Evolutionary conservation across 495 filamentous ascomycete genomes (phyloP), one percentile per base, ranked within the genome.

Genomic region (Penicillium simplicissimum): DNA sequence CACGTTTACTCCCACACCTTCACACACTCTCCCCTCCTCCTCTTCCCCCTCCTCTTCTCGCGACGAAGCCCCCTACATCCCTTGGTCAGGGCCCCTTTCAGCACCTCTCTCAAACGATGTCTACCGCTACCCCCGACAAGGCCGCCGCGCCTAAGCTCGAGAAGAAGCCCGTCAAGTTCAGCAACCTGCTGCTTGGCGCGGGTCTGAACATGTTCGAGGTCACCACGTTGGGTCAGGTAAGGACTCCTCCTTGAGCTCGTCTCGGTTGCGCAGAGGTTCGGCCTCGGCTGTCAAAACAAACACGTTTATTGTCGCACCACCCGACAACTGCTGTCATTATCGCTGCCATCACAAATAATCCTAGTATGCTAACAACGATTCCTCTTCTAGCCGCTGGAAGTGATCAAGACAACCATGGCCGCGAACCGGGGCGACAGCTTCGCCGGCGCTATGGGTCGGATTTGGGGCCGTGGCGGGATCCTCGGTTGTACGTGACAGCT

Each of bases 141-240:
- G 80, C 83, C 70, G 64, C 71, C 53, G 60, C 69, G 62, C 71
- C 63, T 52, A 82, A 75, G 80, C 81, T 93, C 68, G 93, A 97
- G 89, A 98, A 97, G 90, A 98, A 98, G 87, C 96, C 96, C 63
- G 87, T 98, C 84, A 98, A 96, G 86, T 98, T 98, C 85, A 96
- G 92, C 81, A 98, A 98, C 80, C 79, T 98, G 84, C 82, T 98
- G 70, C 84, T 98, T 71, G 95, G 95, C 66, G 96, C 92, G 70
- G 94, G 94, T 49, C 83, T 98, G 79, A 98, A 98, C 82, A 83
- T 98, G 88, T 98, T 97, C 75, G 94, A 97, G 81, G 93, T 96
- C 73, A 96, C 92, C 62, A 88, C 92, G 36, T 80, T 94, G 70
- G 90, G 90, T 75, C 95, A 91, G 83, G 87, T 89, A 85, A 52